Percentiles rank a stretch among this genome's conserved stretches.
These are phyloP conservation scores for Trichoderma guizhouense DNA, from an alignment of 2,329 filamentous ascomycete genomes.

Conservation along the genomic window DNA sequence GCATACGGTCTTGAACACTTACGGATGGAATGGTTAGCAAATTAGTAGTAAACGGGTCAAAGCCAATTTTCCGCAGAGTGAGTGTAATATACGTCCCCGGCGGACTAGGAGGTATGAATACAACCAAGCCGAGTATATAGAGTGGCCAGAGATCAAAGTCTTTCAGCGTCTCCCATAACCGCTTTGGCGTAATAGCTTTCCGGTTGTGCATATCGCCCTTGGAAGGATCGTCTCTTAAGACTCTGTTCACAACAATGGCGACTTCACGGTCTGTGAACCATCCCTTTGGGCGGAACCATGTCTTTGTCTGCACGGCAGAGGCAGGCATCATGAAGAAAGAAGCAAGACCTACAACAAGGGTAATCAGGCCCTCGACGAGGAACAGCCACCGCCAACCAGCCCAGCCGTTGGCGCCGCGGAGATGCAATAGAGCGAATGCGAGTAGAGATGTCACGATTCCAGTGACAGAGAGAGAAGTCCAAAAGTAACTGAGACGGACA, in stretches of 20 bases:
- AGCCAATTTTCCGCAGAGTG: constrained; percentile 8
- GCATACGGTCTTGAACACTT: not conserved
- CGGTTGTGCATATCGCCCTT: constrained; percentile 13
- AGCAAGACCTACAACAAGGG: not conserved
- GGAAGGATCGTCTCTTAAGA: constrained; percentile 1
- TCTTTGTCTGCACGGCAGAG: constrained; percentile 5
- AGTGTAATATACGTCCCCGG: constrained; percentile 8
- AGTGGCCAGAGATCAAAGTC: constrained; percentile 11
- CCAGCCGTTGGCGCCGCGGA: constrained; percentile 1
- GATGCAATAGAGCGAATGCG: not conserved
- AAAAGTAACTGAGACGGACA: constrained; percentile 7
- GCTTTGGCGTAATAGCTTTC: not conserved
- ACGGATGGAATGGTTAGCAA: constrained; percentile 3
- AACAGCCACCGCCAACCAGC: constrained; percentile 10
- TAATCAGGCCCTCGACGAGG: constrained; percentile 1
- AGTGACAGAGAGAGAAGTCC: constrained; percentile 4
- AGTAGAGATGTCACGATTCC: not conserved
- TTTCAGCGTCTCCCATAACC: constrained; percentile 1
- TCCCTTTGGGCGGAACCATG: constrained; percentile 7
- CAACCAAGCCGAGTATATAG: not conserved
- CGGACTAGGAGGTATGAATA: not conserved
- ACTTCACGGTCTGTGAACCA: constrained; percentile 10
- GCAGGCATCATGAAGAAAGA: constrained; percentile 11
- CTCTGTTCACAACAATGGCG: constrained; percentile 6
- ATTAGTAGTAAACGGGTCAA: constrained; percentile 10